Percentiles rank a stretch among this genome's conserved stretches.
Evolutionary conservation across 371 early-diverging fungal genomes (phyloP).

Genomic region (Fennellomyces sp.): DNA sequence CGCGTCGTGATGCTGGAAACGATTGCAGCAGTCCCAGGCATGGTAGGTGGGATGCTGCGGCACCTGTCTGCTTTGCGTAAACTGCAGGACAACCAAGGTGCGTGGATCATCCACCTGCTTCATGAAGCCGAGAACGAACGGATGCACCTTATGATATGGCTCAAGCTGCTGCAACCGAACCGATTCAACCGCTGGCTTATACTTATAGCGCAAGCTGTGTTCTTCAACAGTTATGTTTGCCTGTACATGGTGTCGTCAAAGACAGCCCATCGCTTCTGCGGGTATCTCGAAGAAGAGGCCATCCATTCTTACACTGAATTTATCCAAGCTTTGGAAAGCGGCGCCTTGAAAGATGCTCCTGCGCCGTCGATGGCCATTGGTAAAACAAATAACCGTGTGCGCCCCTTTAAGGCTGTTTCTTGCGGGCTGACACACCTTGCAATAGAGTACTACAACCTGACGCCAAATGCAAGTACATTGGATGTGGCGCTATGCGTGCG

Average conservation of each 20-base stretch:
- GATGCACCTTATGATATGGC: constrained; percentile 91
- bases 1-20: constrained; percentile 87
- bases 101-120: constrained; percentile 85
- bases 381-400: not conserved
- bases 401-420: not conserved
- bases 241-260: constrained; percentile 83
- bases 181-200: constrained; percentile 66
- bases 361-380: constrained; percentile 81
- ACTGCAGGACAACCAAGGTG: constrained; percentile 85
- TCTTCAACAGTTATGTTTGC: constrained; percentile 88
- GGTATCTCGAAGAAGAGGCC: constrained; percentile 77
- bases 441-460: constrained; percentile 91
- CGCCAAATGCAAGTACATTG: constrained; percentile 77
- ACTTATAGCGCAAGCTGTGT: constrained; percentile 85
- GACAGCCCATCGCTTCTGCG: constrained; percentile 82
- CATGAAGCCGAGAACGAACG: constrained; percentile 86
- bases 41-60: constrained; percentile 88
- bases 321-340: constrained; percentile 83
- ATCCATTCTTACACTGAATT: constrained; percentile 87
- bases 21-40: constrained; percentile 90
- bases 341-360: constrained; percentile 65
- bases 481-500: constrained; percentile 94
- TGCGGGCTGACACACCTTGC: no score
- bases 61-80: constrained; percentile 86
- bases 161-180: constrained; percentile 77